Base-by-base conservation (phyloP, 306 rosid species). In the Malus sylvestris region DNA sequence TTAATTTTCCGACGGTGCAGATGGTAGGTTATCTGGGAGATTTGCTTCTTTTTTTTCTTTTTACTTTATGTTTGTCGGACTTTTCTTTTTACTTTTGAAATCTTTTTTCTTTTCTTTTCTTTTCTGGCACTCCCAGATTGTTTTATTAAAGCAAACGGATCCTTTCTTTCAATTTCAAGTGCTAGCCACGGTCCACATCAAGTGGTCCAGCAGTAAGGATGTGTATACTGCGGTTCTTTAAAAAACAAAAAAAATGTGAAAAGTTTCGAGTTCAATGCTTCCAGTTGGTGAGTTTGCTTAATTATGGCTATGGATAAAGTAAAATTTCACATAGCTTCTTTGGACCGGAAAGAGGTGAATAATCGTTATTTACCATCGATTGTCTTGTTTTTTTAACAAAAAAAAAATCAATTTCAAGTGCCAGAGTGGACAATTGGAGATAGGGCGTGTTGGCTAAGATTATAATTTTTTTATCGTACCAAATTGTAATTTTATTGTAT, bases 261-360 rank as follows among this genome's bases (percentile, higher is more conserved):
- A 33, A 33, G 8, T 6, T 1, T 6, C 0, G 8, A 0, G 8
- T 33, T 5, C 8, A 6, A 1, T 6, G 2, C 2, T 33, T 1
- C 0, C 0, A 35, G 40, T 0, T 35, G 0, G 1, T 35, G 40
- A 35, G 2, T 35, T 0, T 6, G 2, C 0, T 35, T 35, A 35
- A 35, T 2, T 35, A 0, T 35, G 0, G 0, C 0, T 35, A 35
- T 0, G 40, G 9, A 0, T 0, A 35, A 0, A 1, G 40, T 6
- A 0, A 35, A 35, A 35, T 35, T 35, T 35, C 9, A 6, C 0
- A 35, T 35, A 35, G 9, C 40, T 2, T 35, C 9, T 6, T 1
- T 0, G 2, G 0, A 0, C 0, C 1, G 7, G 1, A 0, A 35
- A 35, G 0, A 35, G 9, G 9, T 35, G 2, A 35, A 35, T 35